Base-by-base conservation (phyloP, 495 filamentous ascomycete genomes). In the Penicillium daleae region DNA sequence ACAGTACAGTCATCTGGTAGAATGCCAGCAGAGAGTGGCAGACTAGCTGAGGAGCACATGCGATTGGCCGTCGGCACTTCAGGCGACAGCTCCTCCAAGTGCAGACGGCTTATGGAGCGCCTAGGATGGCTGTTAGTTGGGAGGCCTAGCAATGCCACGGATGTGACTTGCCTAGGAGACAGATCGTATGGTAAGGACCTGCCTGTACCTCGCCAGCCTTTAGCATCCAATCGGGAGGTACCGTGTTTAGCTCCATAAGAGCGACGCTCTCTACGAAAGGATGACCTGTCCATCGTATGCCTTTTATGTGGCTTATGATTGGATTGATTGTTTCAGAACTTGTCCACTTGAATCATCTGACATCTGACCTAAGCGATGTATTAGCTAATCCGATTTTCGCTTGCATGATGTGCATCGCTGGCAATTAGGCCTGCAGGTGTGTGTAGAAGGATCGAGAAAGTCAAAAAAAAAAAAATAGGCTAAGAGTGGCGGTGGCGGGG, bases 11-110 rank as follows among this genome's bases (percentile, higher is more conserved):
- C 70, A 27, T 74, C 68, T 2, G 59, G 60, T 2, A 61, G 39
- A 15, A 62, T 56, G 2, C 70, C 68, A 0, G 73, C 59, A 19
- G 66, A 62, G 35, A 64, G 59, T 8, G 73, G 64, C 3, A 62
- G 51, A 49, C 63, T 71, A 15, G 64, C 63, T 4, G 74, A 73
- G 39, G 65, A 66, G 37, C 56, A 55, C 8, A 65, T 59, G 27
- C 63, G 68, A 60, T 70, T 68, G 50, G 71, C 68, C 51, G 66
- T 66, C 7, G 71, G 68, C 12, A 66, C 63, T 26, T 61, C 70
- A 15, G 60, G 53, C 7, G 56, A 50, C 19, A 58, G 56, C 2
- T 60, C 68, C 56, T 70, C 62, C 22, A 70, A 69, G 24, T 65
- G 26, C n/a, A 67, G 12, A 33, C 65, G 59, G 54, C 60, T 52